A percentile compares a stretch with the other conserved stretches of the same genome.
Conservation (phyloP, 2,329 filamentous ascomycete species). For the Trichoderma sp. region DNA sequence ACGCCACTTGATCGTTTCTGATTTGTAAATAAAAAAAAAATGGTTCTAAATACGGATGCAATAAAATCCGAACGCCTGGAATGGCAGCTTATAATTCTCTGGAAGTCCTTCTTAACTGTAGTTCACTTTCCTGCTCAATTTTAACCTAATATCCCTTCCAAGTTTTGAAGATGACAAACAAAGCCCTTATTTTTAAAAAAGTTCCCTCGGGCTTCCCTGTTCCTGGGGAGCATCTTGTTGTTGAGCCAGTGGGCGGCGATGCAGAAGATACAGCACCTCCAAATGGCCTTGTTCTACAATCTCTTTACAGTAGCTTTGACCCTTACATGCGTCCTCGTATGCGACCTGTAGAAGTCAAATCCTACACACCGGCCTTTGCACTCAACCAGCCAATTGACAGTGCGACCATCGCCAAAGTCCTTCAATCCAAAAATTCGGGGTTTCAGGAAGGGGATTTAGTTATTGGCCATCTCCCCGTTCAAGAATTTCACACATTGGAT, state of each 20-base stretch:
- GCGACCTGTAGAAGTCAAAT: neutral
- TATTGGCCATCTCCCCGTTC: neutral
- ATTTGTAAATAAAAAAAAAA: neutral
- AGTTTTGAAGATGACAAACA: neutral
- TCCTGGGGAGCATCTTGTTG: neutral
- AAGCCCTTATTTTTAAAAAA: neutral
- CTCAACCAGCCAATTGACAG: neutral
- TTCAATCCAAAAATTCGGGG: neutral
- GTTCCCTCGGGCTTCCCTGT: neutral
- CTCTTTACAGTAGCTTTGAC: neutral
- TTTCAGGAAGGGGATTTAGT: neutral
- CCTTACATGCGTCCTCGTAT: neutral
- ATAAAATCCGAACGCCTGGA: neutral
- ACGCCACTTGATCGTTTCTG: neutral
- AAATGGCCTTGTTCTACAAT: neutral
- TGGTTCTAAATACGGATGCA: neutral
- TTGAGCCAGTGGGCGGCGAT: neutral
- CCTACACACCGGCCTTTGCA: neutral
- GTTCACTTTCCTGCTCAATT: neutral
- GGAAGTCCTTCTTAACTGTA: neutral
- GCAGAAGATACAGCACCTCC: neutral
- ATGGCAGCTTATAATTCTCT: neutral
- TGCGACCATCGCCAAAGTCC: neutral
- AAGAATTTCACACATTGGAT: neutral
- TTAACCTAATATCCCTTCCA: neutral